Percentiles rank a stretch among this genome's conserved stretches.
Evolutionary conservation across 345 rosid genomes (phyloP).

Genomic region (Carallia pectinifolia): DNA sequence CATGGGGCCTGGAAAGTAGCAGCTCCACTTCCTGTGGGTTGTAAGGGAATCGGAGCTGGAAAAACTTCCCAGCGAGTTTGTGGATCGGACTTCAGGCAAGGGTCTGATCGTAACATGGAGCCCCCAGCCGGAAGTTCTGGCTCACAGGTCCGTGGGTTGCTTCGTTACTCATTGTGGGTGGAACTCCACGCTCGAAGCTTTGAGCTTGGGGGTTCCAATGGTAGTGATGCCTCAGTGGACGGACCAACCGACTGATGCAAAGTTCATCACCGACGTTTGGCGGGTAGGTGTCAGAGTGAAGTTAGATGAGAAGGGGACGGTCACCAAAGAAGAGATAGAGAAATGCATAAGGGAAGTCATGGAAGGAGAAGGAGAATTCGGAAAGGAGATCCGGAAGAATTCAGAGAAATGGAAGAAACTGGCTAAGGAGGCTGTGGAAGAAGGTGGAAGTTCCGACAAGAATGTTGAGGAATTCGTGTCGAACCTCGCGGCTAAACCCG

Average conservation of each 20-base stretch:
- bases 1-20: conserved; percentile 38
- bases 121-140: conserved; percentile 51
- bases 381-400: conserved; percentile 37
- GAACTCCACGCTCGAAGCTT: conserved; percentile 66
- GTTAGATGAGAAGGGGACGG: conserved; percentile 30
- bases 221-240: conserved; percentile 59
- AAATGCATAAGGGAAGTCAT: conserved; percentile 47
- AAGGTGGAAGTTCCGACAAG: conserved; percentile 57
- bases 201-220: conserved; percentile 60
- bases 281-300: conserved; percentile 45
- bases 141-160: conserved; percentile 52
- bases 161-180: conserved; percentile 66
- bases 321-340: conserved; percentile 43
- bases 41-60: conserved; percentile 47
- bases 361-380: conserved; percentile 37
- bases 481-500: not conserved
- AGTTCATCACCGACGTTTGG: conserved; percentile 57
- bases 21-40: conserved; percentile 55
- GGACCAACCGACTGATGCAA: conserved; percentile 59
- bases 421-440: conserved; percentile 41
- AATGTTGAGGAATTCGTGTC: conserved; percentile 41
- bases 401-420: conserved; percentile 48
- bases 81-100: conserved; percentile 31
- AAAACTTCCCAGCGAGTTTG: conserved; percentile 40
- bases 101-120: conserved; percentile 55